A percentile compares a stretch with the other conserved stretches of the same genome.
Evolutionary conservation across 2,329 filamentous ascomycete genomes (phyloP).

Genomic region (Trichoderma atrobrunneum): DNA sequence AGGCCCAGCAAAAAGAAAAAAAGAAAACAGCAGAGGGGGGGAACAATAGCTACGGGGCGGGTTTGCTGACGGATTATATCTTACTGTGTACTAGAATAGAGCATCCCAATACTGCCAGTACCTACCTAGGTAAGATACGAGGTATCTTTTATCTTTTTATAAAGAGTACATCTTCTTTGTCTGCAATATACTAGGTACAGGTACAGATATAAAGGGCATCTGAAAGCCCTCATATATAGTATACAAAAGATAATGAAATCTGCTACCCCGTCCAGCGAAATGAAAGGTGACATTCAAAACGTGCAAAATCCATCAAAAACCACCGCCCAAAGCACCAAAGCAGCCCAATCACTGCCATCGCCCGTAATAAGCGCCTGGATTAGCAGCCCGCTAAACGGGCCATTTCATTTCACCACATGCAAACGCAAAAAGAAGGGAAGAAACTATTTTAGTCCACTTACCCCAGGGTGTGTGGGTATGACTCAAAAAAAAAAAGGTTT

Average conservation of each 20-base stretch:
- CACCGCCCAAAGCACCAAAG: neutral
- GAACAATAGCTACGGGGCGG: neutral
- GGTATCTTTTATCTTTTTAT: no score
- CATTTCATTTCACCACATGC: conserved; percentile 7
- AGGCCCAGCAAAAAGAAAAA: neutral
- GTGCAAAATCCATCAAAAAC: neutral
- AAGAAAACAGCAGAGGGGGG: neutral
- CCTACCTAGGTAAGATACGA: no score
- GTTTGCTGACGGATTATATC: neutral
- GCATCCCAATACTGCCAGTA: no score
- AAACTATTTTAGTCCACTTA: neutral
- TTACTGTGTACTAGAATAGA: neutral
- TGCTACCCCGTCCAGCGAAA: neutral
- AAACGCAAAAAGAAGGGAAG: neutral
- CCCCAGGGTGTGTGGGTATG: neutral
- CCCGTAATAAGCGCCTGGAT: neutral
- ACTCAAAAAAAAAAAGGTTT: neutral
- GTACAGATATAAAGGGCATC: neutral
- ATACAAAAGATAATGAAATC: neutral
- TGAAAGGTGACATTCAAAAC: neutral
- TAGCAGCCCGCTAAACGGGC: neutral
- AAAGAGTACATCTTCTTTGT: neutral
- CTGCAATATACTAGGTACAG: neutral
- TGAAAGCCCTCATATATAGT: neutral
- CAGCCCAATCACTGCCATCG: neutral